Evolutionary conservation across 2,329 filamentous ascomycete genomes (phyloP), one percentile per base, ranked within the genome.

Genomic region (Fusarium pseudograminearum): DNA sequence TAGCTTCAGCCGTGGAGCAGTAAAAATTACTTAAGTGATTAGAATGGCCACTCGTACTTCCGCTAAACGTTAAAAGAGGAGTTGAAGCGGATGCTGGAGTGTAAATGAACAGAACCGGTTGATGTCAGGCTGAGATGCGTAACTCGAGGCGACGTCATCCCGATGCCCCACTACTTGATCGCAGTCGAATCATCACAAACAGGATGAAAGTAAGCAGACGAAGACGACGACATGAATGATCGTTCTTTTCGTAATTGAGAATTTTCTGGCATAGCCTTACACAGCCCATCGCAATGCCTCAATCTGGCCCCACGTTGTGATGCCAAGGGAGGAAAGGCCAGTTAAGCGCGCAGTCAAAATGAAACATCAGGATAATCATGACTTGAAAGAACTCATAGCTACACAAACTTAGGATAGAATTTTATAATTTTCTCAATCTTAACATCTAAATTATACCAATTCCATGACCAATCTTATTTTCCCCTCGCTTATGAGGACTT

Each of bases 401-500:
- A 30, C 28, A 30, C 11, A 10, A 18, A 50, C 31, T 50, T 52
- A 52, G 48, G 48, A 52, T 38, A 52, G 48, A 26, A 52, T 52
- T 52, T 18, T 46, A 26, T 36, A 40, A 40, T 52, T 52, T 52
- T 52, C 34, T 40, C 26, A 52, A 52, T 26, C 48, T 40, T 40
- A 52, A 40, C 38, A 26, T 36, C 48, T 46, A 46, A 46, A 30
- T 46, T 46, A 46, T 46, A 51, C 34, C 48, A 52, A 26, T 52
- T 52, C 34, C 24, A 40, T 40, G n/a, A 52, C 48, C 34, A 28
- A 20, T 52, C 30, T 33, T 38, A 22, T 56, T 52, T 42, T 41
- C 38, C 18, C 45, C 51, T 54, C 26, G 11, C 58, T 78, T 82
- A 82, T 59, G 81, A 81, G 50, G 80, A 78, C 80, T 82, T 82